These are phyloP conservation scores for Cyclotella distinguenda DNA, from an alignment of 108 stramenopile species.

Conservation along the genomic window DNA sequence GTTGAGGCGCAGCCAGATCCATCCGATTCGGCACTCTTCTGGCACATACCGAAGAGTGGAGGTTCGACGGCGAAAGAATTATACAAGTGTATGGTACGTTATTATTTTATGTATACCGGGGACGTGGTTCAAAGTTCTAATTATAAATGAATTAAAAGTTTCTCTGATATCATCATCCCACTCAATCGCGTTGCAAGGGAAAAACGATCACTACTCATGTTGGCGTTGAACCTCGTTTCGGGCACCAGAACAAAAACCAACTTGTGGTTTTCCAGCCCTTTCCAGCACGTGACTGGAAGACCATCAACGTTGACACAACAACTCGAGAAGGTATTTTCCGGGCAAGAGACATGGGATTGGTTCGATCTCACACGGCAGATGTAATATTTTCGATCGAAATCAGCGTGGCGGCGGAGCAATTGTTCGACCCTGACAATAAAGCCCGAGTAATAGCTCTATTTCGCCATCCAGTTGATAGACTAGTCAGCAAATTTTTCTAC, in stretches of 20 bases:
- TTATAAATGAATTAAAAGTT: neutral
- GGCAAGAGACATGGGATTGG: conserved; percentile 37
- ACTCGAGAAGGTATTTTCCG: conserved; percentile 30
- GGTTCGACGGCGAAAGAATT: conserved; percentile 46
- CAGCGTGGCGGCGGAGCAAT: conserved; percentile 21
- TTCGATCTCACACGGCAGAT: conserved; percentile 26
- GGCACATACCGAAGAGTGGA: conserved; percentile 51
- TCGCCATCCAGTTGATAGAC: conserved; percentile 55
- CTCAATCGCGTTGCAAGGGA: too few relatives aligned
- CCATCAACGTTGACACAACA: conserved; percentile 50
- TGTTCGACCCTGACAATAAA: conserved; percentile 34
- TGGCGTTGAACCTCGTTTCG: conserved; percentile 22
- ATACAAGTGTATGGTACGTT: conserved; percentile 9
- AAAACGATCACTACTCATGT: conserved; percentile 22
- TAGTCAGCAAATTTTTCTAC: conserved; percentile 61
- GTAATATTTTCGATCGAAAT: conserved; percentile 37
- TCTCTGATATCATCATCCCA: conserved; percentile 4
- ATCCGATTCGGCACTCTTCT: conserved; percentile 22
- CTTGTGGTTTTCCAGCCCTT: conserved; percentile 30
- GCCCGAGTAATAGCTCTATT: conserved; percentile 47
- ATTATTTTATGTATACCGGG: too few relatives aligned
- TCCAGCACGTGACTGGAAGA: conserved; percentile 12
- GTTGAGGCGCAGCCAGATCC: neutral
- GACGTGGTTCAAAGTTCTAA: neutral
- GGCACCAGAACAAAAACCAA: conserved; percentile 30